Evolutionary conservation across 2,329 filamentous ascomycete genomes (phyloP), one percentile per base, ranked within the genome.

Genomic region (Aureobasidium vineae): DNA sequence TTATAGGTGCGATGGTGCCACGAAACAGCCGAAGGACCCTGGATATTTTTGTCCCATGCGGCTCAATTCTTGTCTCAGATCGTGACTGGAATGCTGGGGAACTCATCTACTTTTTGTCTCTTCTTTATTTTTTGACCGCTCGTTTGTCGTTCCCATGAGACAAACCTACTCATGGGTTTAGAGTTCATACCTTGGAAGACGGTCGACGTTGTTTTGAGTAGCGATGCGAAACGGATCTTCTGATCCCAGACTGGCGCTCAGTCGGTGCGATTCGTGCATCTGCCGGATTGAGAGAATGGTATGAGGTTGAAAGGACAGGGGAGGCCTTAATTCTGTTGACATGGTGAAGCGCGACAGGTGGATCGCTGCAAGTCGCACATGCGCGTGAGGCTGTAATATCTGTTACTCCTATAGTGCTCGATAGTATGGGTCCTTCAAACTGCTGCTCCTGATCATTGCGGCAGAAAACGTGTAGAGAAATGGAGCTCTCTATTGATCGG

Each of bases 301-400:
- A 49, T 49, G 57, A 47, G 57, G 21, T 41, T 49, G 31, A 49
- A 38, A n/a, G n/a, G 28, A 61, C 43, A 47, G 43, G 43, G 41
- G 40, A 43, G 56, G 28, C 57, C 43, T 61, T 36, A 61, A 38
- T 38, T 49, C 28, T 61, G 41, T 49, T 49, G 26, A 61, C 41
- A n/a, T 23, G 57, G 57, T 49, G 41, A 61, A 49, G 57, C 57
- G 57, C 57, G 57, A 61, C 57, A 61, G 41, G 57, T 49, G 57
- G 57, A 43, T 49, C 41, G 41, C 36, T 49, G 43, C 57, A 49
- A 36, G 28, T 61, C 41, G 57, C 31, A 28, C 31, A n/a, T 43
- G 57, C 31, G 28, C 41, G 19, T 57, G 57, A 61, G 31, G 43
- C 31, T 49, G 54, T 8, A n/a, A 59, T 33, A 45, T 5, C 40